Percentiles rank a stretch among this genome's conserved stretches.
phyloP scores from a whole-genome alignment of 2,329 filamentous ascomycete species.

The Neonectria faginata region DNA sequence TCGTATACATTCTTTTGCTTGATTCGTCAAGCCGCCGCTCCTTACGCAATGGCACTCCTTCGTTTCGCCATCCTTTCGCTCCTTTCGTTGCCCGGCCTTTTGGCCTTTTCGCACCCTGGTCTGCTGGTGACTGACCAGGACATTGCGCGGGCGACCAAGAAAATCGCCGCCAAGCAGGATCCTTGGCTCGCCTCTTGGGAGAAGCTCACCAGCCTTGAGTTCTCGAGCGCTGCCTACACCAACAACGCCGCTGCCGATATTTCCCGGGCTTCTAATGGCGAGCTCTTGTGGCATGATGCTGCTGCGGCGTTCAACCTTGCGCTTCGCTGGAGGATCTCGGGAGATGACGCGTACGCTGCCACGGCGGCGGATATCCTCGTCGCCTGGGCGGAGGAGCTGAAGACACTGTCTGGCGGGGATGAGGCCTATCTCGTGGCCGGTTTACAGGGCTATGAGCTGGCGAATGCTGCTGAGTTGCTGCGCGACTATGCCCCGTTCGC shows the following conservation, averaged over 20 bases:
- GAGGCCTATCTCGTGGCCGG: slow-evolving; percentile 56
- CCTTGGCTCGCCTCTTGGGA: slow-evolving; percentile 29
- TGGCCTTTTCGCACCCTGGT: slow-evolving; percentile 26
- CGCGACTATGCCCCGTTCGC: slow-evolving; percentile 43
- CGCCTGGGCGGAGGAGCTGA: slow-evolving; percentile 53
- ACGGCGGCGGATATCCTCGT: slow-evolving; percentile 53
- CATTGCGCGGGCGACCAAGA: slow-evolving; percentile 19
- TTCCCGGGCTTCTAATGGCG: slow-evolving; percentile 17
- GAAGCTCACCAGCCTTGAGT: slow-evolving; percentile 21
- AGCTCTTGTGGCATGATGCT: slow-evolving; percentile 30
- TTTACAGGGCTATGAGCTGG: slow-evolving; percentile 59
- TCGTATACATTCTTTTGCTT: slow-evolving; percentile 4
- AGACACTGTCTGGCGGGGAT: slow-evolving; percentile 42
- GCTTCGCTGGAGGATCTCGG: slow-evolving; percentile 55
- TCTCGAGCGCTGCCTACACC: slow-evolving; percentile 14
- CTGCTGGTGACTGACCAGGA: slow-evolving; percentile 30
- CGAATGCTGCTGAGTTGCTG: slow-evolving; percentile 59
- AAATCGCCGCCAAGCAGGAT: slow-evolving; percentile 19
- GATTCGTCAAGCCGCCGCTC: background rate
- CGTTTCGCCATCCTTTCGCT: background rate
- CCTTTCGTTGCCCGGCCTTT: background rate
- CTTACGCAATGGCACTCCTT: background rate
- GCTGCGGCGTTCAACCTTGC: slow-evolving; percentile 41
- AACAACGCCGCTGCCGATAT: slow-evolving; percentile 13
- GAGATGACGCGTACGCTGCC: slow-evolving; percentile 51